A percentile compares a stretch with the other conserved stretches of the same genome.
These are phyloP conservation scores for Hyaloscypha bicolor DNA, from an alignment of 495 filamentous ascomycete genomes.

Conservation along the genomic window DNA sequence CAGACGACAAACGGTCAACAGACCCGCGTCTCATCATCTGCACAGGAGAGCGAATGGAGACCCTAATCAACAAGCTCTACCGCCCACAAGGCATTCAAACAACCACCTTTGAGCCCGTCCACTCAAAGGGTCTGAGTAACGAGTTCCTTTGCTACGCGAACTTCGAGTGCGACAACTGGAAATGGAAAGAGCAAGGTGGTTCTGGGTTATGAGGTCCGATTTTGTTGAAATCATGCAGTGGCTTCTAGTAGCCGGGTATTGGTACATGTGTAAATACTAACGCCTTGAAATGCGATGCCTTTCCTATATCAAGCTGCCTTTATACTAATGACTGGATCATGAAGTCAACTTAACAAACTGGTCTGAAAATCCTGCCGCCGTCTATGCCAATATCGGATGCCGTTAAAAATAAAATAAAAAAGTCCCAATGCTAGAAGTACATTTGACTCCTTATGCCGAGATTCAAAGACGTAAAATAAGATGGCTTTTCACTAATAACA, in stretches of 20 bases:
- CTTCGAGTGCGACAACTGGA: conserved; percentile 63
- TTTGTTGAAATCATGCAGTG: background rate
- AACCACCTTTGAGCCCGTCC: conserved; percentile 63
- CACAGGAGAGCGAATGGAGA: conserved; percentile 72
- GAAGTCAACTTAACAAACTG: background rate
- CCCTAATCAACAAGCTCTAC: conserved; percentile 55
- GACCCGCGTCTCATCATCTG: conserved; percentile 56
- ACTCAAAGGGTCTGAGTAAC: conserved; percentile 72
- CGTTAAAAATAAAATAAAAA: conserved; percentile 55
- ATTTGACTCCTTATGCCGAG: background rate
- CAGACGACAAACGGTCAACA: background rate
- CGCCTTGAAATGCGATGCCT: conserved; percentile 21
- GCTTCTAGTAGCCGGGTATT: conserved; percentile 17
- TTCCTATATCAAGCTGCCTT: conserved; percentile 6
- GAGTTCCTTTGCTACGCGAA: conserved; percentile 80
- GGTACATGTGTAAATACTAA: conserved; percentile 10
- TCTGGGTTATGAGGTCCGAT: background rate
- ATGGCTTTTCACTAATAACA: too few relatives aligned
- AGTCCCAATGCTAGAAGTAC: conserved; percentile 70
- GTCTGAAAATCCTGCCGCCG: background rate
- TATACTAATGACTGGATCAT: conserved; percentile 1
- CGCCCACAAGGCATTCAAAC: conserved; percentile 48
- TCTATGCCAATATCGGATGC: conserved; percentile 56
- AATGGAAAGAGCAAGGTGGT: conserved; percentile 36
- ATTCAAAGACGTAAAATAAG: background rate